Conservation (phyloP, 352 stramenopile genomes). For the Phytophthora fragariaefolia region DNA sequence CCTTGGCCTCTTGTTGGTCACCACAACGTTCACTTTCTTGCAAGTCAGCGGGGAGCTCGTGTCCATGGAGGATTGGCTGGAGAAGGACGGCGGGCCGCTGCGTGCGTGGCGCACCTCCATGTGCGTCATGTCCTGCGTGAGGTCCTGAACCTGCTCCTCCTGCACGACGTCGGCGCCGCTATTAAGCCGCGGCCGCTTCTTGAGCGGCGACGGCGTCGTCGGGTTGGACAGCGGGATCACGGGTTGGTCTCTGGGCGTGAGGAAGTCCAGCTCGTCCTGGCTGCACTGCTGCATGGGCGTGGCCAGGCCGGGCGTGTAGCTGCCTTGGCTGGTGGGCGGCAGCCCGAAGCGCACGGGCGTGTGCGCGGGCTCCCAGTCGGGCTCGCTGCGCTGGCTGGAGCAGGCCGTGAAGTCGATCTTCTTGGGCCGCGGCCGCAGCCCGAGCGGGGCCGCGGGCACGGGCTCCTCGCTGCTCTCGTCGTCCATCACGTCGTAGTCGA, state of each 20-base stretch:
- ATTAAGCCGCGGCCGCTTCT: constrained; percentile 68
- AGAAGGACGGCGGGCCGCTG: constrained; percentile 52
- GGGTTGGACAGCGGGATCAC: constrained; percentile 84
- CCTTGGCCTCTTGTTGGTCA: constrained; percentile 39
- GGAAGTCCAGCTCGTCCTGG: constrained; percentile 88
- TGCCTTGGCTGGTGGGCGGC: constrained; percentile 44
- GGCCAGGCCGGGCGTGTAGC: constrained; percentile 31
- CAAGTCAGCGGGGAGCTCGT: constrained; percentile 37
- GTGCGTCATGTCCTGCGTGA: constrained; percentile 80
- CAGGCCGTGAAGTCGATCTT: constrained; percentile 77
- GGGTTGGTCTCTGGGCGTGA: constrained; percentile 83
- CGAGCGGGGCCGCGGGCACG: constrained; percentile 28
- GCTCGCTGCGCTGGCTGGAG: constrained; percentile 76
- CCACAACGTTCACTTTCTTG: constrained; percentile 30
- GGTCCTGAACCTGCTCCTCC: constrained; percentile 71
- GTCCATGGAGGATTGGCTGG: constrained; percentile 60
- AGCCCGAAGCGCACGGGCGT: constrained; percentile 37
- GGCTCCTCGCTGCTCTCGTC: constrained; percentile 63
- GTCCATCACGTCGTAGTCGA: constrained; percentile 73
- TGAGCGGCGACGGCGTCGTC: constrained; percentile 82
- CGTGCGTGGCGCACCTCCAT: constrained; percentile 61
- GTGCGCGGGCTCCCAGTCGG: constrained; percentile 60
- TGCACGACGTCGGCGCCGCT: constrained; percentile 46
- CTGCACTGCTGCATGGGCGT: constrained; percentile 77
- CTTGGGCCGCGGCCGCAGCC: constrained; percentile 53